These are phyloP conservation scores for Aspergillus jensenii DNA, from an alignment of 2,329 filamentous ascomycete genomes.

Conservation along the genomic window DNA sequence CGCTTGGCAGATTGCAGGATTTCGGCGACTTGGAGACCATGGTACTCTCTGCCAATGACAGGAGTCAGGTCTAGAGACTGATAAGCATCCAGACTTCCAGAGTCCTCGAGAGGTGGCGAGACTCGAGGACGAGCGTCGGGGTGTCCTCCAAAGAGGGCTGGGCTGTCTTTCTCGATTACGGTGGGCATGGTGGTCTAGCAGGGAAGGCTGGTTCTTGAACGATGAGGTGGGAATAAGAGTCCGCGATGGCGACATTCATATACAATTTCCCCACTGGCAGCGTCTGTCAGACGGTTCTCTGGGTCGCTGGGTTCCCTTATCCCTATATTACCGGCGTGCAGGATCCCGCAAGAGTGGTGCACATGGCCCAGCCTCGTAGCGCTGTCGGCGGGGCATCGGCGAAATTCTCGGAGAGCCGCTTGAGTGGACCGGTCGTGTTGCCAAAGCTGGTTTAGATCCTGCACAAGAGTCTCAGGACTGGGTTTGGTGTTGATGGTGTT, in stretches of 20 bases:
- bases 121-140: conserved; percentile 23
- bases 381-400: conserved; percentile 23
- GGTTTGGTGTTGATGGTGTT: too few species aligned
- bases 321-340: background rate
- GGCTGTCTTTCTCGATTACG: conserved; percentile 4
- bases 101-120: conserved; percentile 36
- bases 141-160: conserved; percentile 23
- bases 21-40: conserved; percentile 44
- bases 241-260: conserved; percentile 6
- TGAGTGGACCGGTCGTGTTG: background rate
- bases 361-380: conserved; percentile 4
- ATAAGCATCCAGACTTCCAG: conserved; percentile 40
- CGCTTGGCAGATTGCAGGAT: conserved; percentile 60
- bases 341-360: background rate
- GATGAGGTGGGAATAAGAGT: background rate
- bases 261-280: background rate
- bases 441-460: conserved; percentile 2
- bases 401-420: conserved; percentile 25
- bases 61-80: conserved; percentile 41
- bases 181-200: conserved; percentile 17
- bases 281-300: background rate
- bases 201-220: background rate
- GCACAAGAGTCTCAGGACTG: too few species aligned
- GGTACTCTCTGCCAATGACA: conserved; percentile 44
- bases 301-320: too few species aligned